A percentile compares a stretch with the other conserved stretches of the same genome.
Evolutionary conservation across 2,329 filamentous ascomycete genomes (phyloP).

Genomic region (Akanthomyces muscarius): DNA sequence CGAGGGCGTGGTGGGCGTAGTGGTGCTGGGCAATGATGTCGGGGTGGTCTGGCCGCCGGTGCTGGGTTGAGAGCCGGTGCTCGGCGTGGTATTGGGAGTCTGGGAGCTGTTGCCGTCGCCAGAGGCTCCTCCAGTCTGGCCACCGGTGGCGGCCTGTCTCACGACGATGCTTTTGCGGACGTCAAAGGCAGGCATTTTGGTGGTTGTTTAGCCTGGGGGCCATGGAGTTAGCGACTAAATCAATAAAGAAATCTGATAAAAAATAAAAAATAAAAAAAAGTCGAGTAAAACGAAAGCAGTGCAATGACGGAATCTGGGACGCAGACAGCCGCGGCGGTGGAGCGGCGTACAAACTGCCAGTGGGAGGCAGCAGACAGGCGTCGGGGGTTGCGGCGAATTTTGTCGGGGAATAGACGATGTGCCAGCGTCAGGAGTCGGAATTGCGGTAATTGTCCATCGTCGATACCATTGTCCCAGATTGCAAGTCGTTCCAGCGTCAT

Average conservation of each 20-base stretch:
- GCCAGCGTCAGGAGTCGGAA: background rate
- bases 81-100: background rate
- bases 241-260: background rate
- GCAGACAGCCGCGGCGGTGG: conserved; percentile 8
- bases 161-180: conserved; percentile 5
- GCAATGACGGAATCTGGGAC: background rate
- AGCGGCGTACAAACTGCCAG: conserved; percentile 5
- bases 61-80: background rate
- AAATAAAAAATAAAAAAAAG: background rate
- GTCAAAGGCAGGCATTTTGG: conserved; percentile 6
- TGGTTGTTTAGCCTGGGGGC: background rate
- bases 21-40: background rate
- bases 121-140: background rate
- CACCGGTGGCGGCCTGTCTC: conserved; percentile 8
- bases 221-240: background rate
- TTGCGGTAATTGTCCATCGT: background rate
- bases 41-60: background rate
- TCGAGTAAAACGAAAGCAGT: background rate
- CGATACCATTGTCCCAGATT: background rate
- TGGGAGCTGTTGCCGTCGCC: background rate
- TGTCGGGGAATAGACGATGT: background rate
- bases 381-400: background rate
- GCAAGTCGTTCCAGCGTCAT: background rate
- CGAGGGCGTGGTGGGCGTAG: background rate
- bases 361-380: background rate